phyloP scores from a whole-genome alignment of 345 rosid species.

The Rhodamnia argentea region DNA sequence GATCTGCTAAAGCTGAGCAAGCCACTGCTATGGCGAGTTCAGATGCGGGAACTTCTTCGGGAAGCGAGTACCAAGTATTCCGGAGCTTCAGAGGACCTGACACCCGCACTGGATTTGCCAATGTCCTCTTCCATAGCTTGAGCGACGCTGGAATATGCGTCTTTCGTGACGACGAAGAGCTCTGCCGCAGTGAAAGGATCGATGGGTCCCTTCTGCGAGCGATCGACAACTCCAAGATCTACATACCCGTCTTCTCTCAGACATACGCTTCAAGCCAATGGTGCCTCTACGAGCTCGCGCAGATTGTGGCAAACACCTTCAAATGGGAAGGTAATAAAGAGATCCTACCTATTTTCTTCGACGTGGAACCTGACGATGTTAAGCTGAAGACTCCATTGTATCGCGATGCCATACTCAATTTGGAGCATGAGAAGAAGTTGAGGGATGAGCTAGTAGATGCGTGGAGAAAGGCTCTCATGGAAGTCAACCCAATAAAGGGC shows the following conservation, averaged over 20 bases:
- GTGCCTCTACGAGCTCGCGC: neutral
- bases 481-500: neutral
- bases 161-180: neutral
- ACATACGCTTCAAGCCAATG: neutral
- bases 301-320: neutral
- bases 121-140: neutral
- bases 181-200: neutral
- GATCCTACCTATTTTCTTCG: neutral
- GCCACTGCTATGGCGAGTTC: neutral
- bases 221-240: neutral
- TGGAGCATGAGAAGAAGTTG: neutral
- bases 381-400: neutral
- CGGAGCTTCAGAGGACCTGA: neutral
- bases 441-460: neutral
- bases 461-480: neutral
- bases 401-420: neutral
- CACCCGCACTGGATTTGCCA: neutral
- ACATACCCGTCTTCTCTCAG: fast-evolving
- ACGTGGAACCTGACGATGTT: neutral
- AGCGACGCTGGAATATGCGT: neutral
- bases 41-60: neutral
- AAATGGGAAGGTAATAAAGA: neutral
- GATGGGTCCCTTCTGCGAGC: neutral
- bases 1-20: neutral
- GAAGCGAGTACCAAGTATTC: neutral